phyloP scores from a whole-genome alignment of 306 rosid species.

The Cotoneaster glaucophyllus region DNA sequence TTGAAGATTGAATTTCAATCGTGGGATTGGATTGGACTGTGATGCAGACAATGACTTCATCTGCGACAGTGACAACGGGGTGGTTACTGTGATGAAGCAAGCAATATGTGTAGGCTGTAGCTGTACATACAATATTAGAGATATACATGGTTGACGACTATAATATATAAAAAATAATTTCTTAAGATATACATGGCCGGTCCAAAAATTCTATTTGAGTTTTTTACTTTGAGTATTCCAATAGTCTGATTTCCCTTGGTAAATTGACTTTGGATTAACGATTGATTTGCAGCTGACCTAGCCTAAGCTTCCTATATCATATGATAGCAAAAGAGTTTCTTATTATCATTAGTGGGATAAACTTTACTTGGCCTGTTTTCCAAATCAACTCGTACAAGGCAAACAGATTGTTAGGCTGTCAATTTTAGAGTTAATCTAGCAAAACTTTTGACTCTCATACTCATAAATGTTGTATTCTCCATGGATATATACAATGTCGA shows the following conservation, averaged over 20 bases:
- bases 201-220: neutral
- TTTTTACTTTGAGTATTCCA: neutral
- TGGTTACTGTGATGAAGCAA: constrained; percentile 19
- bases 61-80: constrained; percentile 36
- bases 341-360: neutral
- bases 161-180: neutral
- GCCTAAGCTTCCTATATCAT: neutral
- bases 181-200: neutral
- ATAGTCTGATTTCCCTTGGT: neutral
- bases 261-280: neutral
- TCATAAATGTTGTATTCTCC: neutral
- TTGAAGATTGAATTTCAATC: constrained; percentile 12
- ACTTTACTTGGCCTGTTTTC: neutral
- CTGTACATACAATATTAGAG: neutral
- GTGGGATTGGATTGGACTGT: constrained; percentile 19
- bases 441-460: neutral
- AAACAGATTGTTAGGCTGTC: neutral
- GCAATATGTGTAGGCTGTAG: neutral
- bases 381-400: neutral
- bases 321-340: neutral
- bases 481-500: too few relatives aligned
- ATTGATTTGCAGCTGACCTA: neutral
- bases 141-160: neutral
- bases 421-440: neutral
- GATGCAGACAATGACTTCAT: constrained; percentile 50